Base-by-base conservation (phyloP, 2,329 filamentous ascomycete genomes). In the Apiospora rasikravindrae region DNA sequence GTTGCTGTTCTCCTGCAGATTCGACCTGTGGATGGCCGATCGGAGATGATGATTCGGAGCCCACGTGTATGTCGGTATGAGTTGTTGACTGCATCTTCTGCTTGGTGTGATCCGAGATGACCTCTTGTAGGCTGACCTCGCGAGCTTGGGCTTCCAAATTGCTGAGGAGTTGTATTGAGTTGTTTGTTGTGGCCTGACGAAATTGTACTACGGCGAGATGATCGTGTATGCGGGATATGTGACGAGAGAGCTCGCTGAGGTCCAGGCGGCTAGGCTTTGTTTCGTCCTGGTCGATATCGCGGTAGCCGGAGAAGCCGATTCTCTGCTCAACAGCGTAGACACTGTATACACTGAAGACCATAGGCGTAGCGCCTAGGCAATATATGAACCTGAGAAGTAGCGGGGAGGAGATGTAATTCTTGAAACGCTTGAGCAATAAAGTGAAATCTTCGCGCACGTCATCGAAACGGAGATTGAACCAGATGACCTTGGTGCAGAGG, bases 401-500 rank as follows among this genome's bases (percentile, higher is more conserved):
- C n/a, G 49, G 49, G 7, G 49, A 53, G n/a, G 49, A 26, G 49
- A 53, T 53, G 24, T 53, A 14, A 1, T 14, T 4, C 24, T 53
- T 24, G 49, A 53, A 53, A 14, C n/a, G 49, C 4, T 13, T 4
- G 0, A 53, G 49, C 10, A 47, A 22, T 0, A 16, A 26, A 10
- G n/a, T 53, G 10, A 53, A 26, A 0, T 6, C 6, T 11, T 4
- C 2, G 24, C 16, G 29, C 3, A 3, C 51, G 13, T 57, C 24
- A 5, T 26, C 13, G 11, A 2, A 4, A 19, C 2, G 0, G 1
- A 0, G 0, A 4, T 29, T 7, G 2, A 51, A 0, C 47, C 47
- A 57, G 51, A 57, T 29, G 2, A 19, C 51, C 24, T 29, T 57
- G 10, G 24, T 16, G 51, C 51, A 29, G 13, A 57, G 51, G 24